Conservation (phyloP, 306 rosid genomes). For the Macrotyloma uniflorum region DNA sequence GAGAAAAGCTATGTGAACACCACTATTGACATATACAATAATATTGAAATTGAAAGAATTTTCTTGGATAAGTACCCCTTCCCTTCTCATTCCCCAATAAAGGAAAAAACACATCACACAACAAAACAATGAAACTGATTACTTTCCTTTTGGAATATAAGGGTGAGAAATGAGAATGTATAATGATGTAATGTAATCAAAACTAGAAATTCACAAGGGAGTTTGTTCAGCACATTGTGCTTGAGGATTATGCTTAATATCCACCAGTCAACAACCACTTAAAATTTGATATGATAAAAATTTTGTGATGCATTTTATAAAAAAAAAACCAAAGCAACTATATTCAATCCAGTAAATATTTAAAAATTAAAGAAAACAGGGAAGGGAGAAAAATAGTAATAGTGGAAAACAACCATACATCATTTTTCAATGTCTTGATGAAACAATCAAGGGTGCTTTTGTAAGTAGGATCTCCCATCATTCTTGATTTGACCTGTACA, state of each 20-base stretch:
- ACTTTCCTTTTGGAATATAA: background rate
- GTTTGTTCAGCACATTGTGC: constrained; percentile 10
- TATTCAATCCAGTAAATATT: background rate
- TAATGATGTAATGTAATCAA: constrained; percentile 1
- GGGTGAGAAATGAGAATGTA: background rate
- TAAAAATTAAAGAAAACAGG: constrained; percentile 8
- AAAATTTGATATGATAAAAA: background rate
- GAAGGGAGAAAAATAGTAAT: background rate
- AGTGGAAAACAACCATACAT: constrained; percentile 58
- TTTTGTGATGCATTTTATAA: background rate
- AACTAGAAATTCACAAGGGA: constrained; percentile 22
- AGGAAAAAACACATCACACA: background rate
- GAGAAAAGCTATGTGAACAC: background rate
- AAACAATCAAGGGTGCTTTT: constrained; percentile 91
- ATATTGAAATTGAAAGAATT: background rate
- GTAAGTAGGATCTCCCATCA: constrained; percentile 97
- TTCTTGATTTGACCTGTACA: constrained; percentile 93
- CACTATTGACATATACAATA: background rate
- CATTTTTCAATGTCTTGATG: constrained; percentile 83
- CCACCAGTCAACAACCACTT: constrained; percentile 14
- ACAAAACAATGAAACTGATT: background rate
- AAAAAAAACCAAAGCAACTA: background rate
- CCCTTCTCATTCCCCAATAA: background rate
- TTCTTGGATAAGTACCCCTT: background rate
- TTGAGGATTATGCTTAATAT: background rate